Evolutionary conservation across 176 grass and related monocot species (phyloP).

Genomic region (Hyparrhenia diplandra): DNA sequence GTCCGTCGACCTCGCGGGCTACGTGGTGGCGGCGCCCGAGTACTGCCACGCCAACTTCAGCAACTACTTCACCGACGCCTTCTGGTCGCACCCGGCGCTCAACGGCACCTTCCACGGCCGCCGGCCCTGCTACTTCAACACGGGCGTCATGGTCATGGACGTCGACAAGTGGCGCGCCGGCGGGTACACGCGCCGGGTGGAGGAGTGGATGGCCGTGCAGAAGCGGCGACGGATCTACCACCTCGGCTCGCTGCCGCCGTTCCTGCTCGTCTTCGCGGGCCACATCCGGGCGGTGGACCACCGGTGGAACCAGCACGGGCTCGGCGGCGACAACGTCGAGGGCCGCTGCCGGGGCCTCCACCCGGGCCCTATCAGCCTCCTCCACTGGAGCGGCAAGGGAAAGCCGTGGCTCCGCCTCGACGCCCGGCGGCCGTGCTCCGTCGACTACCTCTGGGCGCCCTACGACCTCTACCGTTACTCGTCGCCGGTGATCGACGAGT

Average conservation of each 20-base stretch:
- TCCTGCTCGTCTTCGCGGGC: conserved; percentile 67
- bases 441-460: conserved; percentile 74
- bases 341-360: conserved; percentile 65
- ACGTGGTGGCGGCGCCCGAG: conserved; percentile 60
- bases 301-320: conserved; percentile 87
- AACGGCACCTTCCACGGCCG: conserved; percentile 47
- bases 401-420: conserved; percentile 85
- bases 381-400: conserved; percentile 81
- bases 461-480: conserved; percentile 58
- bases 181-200: conserved; percentile 49
- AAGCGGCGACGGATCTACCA: conserved; percentile 67
- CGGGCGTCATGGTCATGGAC: conserved; percentile 91
- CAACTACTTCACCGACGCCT: conserved; percentile 56
- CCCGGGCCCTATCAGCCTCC: conserved; percentile 71
- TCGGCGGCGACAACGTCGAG: conserved; percentile 75
- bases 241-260: conserved; percentile 76
- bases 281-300: conserved; percentile 68
- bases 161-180: conserved; percentile 63
- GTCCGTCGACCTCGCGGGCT: conserved; percentile 43
- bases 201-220: conserved; percentile 81
- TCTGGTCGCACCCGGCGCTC: conserved; percentile 52
- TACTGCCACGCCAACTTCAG: conserved; percentile 89
- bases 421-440: conserved; percentile 49
- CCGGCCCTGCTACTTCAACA: conserved; percentile 80
- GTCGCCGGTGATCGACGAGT: conserved; percentile 44